phyloP scores from a whole-genome alignment of 148 eudicot genomes.

The Cornus kousa region DNA sequence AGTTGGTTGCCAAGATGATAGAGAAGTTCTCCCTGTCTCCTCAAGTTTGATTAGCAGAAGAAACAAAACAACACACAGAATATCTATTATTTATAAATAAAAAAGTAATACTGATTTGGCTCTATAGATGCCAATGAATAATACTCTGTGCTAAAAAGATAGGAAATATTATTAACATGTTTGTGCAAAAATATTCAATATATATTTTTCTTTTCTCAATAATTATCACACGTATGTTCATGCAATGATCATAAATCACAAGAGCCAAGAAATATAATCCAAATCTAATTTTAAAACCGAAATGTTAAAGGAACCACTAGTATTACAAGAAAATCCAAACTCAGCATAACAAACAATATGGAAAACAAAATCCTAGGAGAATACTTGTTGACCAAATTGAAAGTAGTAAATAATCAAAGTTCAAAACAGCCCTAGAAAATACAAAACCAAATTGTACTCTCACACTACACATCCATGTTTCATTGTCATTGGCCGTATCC shows the following conservation, averaged over 20 bases:
- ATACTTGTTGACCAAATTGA: background rate
- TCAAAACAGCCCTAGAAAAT: conserved; percentile 7
- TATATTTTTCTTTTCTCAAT: no score
- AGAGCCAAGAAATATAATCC: background rate
- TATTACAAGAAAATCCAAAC: background rate
- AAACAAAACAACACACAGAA: no score
- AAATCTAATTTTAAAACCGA: background rate
- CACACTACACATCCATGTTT: conserved; percentile 3
- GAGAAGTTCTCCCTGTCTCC: background rate
- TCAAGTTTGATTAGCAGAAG: background rate
- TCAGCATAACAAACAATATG: background rate
- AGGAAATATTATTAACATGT: no score
- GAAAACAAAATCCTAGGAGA: background rate
- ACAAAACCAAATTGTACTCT: conserved; percentile 4
- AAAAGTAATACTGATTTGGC: no score
- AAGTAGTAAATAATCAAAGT: background rate
- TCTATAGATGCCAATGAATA: no score
- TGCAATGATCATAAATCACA: no score
- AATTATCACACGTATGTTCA: no score
- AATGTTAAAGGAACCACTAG: background rate
- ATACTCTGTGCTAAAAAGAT: no score
- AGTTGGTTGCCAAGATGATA: conserved; percentile 6
- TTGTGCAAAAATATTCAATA: no score
- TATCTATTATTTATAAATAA: no score
- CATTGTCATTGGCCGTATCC: background rate